These are phyloP conservation scores for Quercus suber DNA, from an alignment of 306 rosid species.

Conservation along the genomic window DNA sequence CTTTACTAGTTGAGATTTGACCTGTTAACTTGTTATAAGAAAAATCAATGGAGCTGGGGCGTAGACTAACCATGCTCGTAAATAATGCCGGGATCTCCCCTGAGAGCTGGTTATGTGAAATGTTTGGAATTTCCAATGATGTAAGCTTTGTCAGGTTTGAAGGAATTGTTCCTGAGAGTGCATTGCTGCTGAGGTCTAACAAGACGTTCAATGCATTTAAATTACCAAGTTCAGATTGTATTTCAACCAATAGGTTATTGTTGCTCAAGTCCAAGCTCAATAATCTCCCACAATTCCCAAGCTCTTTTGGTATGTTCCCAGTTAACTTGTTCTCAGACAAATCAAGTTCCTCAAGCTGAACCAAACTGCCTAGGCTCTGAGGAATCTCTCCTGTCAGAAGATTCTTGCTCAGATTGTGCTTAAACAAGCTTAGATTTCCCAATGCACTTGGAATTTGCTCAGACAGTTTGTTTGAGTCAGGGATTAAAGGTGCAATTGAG, in stretches of 20 bases:
- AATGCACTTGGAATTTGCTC: constrained; percentile 48
- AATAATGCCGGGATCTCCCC: constrained; percentile 46
- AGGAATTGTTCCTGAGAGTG: constrained; percentile 50
- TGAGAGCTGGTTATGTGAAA: constrained; percentile 56
- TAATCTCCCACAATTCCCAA: constrained; percentile 20
- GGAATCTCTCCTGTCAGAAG: constrained; percentile 48
- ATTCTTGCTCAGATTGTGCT: constrained; percentile 47
- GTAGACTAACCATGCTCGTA: constrained; percentile 36
- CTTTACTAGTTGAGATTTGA: constrained; percentile 36
- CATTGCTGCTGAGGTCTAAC: constrained; percentile 65
- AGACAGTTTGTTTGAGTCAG: constrained; percentile 31
- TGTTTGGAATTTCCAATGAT: constrained; percentile 45
- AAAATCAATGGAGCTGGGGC: constrained; percentile 39
- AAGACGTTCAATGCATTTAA: constrained; percentile 24
- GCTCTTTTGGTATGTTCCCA: constrained; percentile 41
- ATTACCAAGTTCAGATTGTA: constrained; percentile 53
- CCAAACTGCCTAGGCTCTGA: constrained; percentile 19
- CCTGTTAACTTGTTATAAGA: constrained; percentile 62
- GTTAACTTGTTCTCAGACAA: constrained; percentile 47
- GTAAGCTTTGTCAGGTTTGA: constrained; percentile 39
- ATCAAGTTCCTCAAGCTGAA: constrained; percentile 37
- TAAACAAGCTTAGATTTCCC: constrained; percentile 33
- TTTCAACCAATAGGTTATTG: constrained; percentile 42
- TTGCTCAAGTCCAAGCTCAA: constrained; percentile 50
- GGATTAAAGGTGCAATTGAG: constrained; percentile 20